Conservation (phyloP, 169 alveolate genomes). For the Eimeria tenella region DNA sequence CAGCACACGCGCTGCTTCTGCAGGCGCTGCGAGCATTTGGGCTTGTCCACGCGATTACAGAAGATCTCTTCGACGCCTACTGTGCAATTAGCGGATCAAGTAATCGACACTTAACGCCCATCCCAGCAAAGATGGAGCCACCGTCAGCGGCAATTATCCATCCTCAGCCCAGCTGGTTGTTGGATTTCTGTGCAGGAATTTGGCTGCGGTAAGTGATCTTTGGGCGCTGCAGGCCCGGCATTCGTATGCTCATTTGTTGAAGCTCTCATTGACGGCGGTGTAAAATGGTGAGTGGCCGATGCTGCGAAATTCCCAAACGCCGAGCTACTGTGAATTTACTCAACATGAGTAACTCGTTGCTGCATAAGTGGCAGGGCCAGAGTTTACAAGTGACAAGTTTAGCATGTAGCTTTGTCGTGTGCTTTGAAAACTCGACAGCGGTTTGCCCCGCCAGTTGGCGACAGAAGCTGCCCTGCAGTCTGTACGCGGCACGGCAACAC, state of each 20-base stretch:
- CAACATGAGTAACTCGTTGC: too few species aligned
- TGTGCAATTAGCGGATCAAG: slow-evolving; percentile 77
- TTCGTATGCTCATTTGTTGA: slow-evolving; percentile 83
- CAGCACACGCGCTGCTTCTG: neutral
- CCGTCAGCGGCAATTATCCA: too few species aligned
- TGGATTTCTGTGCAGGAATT: too few species aligned
- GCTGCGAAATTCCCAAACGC: neutral
- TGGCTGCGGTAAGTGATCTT: slow-evolving; percentile 73
- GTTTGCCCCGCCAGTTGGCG: slow-evolving; percentile 68
- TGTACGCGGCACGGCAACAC: slow-evolving; percentile 66
- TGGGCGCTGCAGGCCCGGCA: slow-evolving; percentile 85
- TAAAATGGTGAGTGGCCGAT: slow-evolving; percentile 66
- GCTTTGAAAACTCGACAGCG: slow-evolving; percentile 1
- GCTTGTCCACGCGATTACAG: slow-evolving; percentile 48
- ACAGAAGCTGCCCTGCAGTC: slow-evolving; percentile 55
- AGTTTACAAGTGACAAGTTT: too few species aligned
- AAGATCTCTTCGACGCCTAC: slow-evolving; percentile 58
- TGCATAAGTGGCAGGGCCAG: too few species aligned
- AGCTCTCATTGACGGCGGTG: slow-evolving; percentile 85
- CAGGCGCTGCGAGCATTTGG: slow-evolving; percentile 52
- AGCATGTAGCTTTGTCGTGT: neutral
- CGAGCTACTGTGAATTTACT: too few species aligned
- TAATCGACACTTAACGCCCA: neutral
- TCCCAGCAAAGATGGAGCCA: neutral
- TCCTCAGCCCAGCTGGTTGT: too few species aligned